Evolutionary conservation across 768 basidiomycete genomes (phyloP), one percentile per base, ranked within the genome.

Genomic region (Pulveroboletus ravenelii): DNA sequence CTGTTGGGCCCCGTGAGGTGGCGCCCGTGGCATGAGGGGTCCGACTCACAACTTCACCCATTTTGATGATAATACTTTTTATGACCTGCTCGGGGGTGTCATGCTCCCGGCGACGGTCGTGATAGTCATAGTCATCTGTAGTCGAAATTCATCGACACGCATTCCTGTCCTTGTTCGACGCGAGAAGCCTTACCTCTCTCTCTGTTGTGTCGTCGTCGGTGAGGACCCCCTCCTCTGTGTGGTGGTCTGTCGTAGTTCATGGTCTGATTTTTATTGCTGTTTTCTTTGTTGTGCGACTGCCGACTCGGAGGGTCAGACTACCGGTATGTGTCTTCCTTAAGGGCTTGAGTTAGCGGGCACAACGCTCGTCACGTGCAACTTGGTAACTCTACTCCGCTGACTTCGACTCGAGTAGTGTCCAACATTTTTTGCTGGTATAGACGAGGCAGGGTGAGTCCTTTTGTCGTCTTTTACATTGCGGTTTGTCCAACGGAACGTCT

Each of bases 1-100:
- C 89, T 91, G 54, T 35, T 45, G 41, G 27, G 43, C 12, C 30
- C 35, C 8, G 45, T 55, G 20, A 42, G 47, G 3, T 6, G 10
- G 6, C 2, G 29, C 8, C 1, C 7, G 31, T 4, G 10, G 27
- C 0, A 3, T 18, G 30, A 25, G 23, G 9, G 5, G 12, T 2
- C 18, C 23, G 20, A 72, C 87, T 73, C 61, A 90, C 89, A 68
- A 89, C 87, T 77, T 92, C 89, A 37, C 89, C 89, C 45, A 87
- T 71, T 61, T 82, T 85, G 59, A 89, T 71, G 54, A 92, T 84
- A 38, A 78, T 70, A 43, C 71, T 74, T 64, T 80, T 83, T 34
- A 90, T 71, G 61, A 78, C 85, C 53, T 89, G 80, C 56, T 88
- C 86, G 5, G 87, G 86, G 3, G 85, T 78, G 56, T 90, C 88